phyloP scores from a whole-genome alignment of 106 monocot genomes.

The Acorus calamus region DNA sequence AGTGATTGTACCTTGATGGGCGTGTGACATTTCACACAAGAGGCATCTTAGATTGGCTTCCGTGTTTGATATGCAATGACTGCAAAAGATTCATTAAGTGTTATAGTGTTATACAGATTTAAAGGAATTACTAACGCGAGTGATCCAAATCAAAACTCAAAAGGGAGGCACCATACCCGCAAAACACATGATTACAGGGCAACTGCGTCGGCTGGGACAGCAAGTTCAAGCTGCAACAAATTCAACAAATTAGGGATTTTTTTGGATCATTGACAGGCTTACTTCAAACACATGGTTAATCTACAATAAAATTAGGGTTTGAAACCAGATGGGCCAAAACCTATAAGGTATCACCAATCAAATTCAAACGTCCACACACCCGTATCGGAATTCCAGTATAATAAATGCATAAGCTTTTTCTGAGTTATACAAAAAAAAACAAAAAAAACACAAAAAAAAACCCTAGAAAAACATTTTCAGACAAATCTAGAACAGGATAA shows the following conservation, averaged over 20 bases:
- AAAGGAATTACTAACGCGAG: not conserved
- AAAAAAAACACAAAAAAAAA: not conserved
- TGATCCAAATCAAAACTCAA: not conserved
- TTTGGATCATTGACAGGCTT: too few relatives aligned
- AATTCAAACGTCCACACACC: too few relatives aligned
- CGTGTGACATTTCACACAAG: slow-evolving; percentile 34
- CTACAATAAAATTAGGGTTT: too few relatives aligned
- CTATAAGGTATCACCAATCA: too few relatives aligned
- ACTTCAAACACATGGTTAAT: too few relatives aligned
- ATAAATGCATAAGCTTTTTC: too few relatives aligned
- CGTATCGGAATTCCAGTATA: too few relatives aligned
- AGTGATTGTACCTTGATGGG: slow-evolving; percentile 43
- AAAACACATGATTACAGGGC: slow-evolving; percentile 55
- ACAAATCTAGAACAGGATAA: not conserved
- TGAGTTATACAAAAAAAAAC: too few relatives aligned
- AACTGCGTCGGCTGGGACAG: slow-evolving; percentile 39
- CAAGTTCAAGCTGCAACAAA: slow-evolving; percentile 45
- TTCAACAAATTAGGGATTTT: too few relatives aligned
- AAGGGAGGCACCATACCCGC: slow-evolving; percentile 30
- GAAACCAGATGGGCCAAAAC: too few relatives aligned
- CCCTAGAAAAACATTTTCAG: not conserved
- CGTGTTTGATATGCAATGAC: slow-evolving; percentile 35
- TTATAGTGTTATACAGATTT: not conserved
- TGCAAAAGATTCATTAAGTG: slow-evolving; percentile 16
- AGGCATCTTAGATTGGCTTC: slow-evolving; percentile 26